Percentiles rank a stretch among this genome's conserved stretches.
These are phyloP conservation scores for Actinidia arguta DNA, from an alignment of 179 eudicot genomes.

Conservation along the genomic window DNA sequence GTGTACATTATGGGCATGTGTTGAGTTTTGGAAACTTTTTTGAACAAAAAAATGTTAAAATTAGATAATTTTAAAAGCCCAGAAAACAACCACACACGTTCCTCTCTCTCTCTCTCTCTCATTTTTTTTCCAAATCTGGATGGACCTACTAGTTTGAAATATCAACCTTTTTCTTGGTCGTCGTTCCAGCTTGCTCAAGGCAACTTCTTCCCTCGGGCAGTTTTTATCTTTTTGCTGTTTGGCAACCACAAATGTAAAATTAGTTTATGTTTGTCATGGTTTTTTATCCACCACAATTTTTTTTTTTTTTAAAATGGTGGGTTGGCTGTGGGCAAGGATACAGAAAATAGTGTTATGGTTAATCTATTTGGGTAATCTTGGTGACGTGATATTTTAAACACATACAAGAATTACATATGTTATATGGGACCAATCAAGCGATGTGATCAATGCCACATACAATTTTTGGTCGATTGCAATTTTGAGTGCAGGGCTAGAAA, in stretches of 20 bases:
- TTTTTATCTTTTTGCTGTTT: conserved; percentile 7
- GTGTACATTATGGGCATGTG: too few relatives aligned
- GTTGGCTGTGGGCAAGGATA: too few relatives aligned
- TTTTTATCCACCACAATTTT: not conserved
- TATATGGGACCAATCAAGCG: not conserved
- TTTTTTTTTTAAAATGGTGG: too few relatives aligned
- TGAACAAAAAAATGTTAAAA: too few relatives aligned
- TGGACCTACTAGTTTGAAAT: conserved; percentile 12
- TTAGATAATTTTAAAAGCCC: not conserved
- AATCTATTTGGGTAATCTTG: too few relatives aligned
- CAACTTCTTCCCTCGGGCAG: conserved; percentile 10
- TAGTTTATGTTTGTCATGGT: too few relatives aligned
- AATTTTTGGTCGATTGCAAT: too few relatives aligned
- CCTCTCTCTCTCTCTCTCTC: not conserved
- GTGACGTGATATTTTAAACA: too few relatives aligned
- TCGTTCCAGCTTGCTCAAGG: not conserved
- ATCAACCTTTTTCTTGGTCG: conserved; percentile 6
- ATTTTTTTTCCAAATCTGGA: not conserved
- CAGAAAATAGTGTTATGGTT: too few relatives aligned
- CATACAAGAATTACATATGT: not conserved
- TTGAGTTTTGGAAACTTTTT: too few relatives aligned
- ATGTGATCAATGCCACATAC: too few relatives aligned
- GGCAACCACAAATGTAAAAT: not conserved
- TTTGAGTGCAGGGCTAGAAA: too few relatives aligned
- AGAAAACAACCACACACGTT: not conserved